These are phyloP conservation scores for Lactarius trivialis DNA, from an alignment of 768 basidiomycete genomes.

Conservation along the genomic window DNA sequence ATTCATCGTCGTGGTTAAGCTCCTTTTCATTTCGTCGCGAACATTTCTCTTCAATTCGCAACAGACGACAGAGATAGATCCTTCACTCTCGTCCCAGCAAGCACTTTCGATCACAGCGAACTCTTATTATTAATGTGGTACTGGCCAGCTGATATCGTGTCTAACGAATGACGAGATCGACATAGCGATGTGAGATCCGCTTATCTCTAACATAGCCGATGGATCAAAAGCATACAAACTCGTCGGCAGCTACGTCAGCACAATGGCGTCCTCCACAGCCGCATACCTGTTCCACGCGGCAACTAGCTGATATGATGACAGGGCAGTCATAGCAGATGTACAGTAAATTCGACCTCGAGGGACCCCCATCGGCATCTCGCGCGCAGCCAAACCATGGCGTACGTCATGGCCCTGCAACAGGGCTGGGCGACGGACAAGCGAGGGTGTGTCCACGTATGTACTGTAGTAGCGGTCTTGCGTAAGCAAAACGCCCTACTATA, in stretches of 20 bases:
- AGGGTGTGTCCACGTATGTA: conserved; percentile 55
- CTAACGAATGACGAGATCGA: conserved; percentile 74
- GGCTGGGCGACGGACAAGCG: conserved; percentile 60
- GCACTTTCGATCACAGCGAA: conserved; percentile 18
- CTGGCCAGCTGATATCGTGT: conserved; percentile 74
- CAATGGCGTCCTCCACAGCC: conserved; percentile 60
- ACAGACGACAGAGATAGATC: conserved; percentile 60
- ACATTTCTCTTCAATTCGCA: conserved; percentile 85
- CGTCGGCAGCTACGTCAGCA: conserved; percentile 85
- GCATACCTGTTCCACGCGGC: background rate
- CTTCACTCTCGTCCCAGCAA: conserved; percentile 81
- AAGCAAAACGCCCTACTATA: too few relatives aligned
- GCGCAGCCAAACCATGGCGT: conserved; percentile 93
- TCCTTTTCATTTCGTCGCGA: conserved; percentile 44
- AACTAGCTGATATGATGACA: conserved; percentile 26
- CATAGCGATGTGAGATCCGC: conserved; percentile 77
- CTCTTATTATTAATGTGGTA: conserved; percentile 38
- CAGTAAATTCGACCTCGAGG: conserved; percentile 71
- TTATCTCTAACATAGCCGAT: conserved; percentile 90
- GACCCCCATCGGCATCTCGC: conserved; percentile 85
- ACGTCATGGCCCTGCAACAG: conserved; percentile 86
- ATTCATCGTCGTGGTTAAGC: conserved; percentile 7
- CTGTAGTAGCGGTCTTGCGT: too few relatives aligned
- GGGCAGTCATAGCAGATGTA: conserved; percentile 97
- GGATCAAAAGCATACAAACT: conserved; percentile 85